A percentile compares a stretch with the other conserved stretches of the same genome.
phyloP scores from a whole-genome alignment of 2,329 filamentous ascomycete genomes.

The Hymenotorrendiella dingleyae region DNA sequence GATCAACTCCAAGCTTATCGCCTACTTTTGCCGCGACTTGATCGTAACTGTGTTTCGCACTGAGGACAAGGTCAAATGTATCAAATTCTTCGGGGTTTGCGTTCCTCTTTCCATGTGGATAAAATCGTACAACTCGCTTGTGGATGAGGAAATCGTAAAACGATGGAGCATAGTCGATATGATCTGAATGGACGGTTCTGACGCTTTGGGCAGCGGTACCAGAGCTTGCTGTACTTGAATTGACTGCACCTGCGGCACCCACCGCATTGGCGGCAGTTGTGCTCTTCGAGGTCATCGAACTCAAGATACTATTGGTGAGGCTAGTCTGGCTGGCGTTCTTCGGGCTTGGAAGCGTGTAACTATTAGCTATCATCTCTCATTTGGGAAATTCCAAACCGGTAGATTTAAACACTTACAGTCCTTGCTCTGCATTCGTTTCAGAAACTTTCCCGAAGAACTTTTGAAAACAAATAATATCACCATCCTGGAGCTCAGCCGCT shows the following conservation, averaged over 20 bases:
- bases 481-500: conserved; percentile 90
- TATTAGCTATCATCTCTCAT: too few relatives aligned
- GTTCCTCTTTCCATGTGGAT: conserved; percentile 57
- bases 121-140: conserved; percentile 72
- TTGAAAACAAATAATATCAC: conserved; percentile 95
- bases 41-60: conserved; percentile 85
- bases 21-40: conserved; percentile 78
- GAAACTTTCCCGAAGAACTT: conserved; percentile 42
- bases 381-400: too few relatives aligned
- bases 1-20: conserved; percentile 66
- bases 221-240: too few relatives aligned
- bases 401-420: too few relatives aligned
- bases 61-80: conserved; percentile 71
- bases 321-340: too few relatives aligned
- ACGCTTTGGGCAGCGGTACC: too few relatives aligned
- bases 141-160: conserved; percentile 94
- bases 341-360: too few relatives aligned
- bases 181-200: conserved; percentile 34
- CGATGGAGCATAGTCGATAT: conserved; percentile 65
- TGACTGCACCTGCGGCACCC: too few relatives aligned
- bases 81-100: conserved; percentile 46
- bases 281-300: too few relatives aligned
- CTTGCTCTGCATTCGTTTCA: too few relatives aligned
- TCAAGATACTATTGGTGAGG: too few relatives aligned
- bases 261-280: too few relatives aligned